phyloP scores from a whole-genome alignment of 192 early-diverging fungal species.

The Funneliformis geosporum region DNA sequence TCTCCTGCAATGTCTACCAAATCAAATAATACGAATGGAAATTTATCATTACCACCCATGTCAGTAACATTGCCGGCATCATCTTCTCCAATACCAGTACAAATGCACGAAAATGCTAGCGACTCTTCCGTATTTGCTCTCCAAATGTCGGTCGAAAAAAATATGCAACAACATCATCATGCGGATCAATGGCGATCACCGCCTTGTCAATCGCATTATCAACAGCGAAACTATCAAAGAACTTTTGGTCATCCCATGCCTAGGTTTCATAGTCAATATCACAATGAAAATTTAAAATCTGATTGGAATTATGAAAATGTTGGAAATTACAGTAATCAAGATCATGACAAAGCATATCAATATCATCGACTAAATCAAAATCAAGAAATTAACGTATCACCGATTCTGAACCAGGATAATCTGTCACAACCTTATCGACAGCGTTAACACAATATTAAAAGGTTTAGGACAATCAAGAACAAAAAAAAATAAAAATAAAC shows the following conservation, averaged over 20 bases:
- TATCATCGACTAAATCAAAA: too few relatives aligned
- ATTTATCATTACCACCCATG: neutral
- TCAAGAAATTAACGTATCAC: too few relatives aligned
- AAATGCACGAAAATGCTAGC: neutral
- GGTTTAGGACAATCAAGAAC: too few relatives aligned
- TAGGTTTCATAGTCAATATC: neutral
- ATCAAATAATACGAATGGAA: neutral
- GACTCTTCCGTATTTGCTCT: neutral
- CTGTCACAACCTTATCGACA: too few relatives aligned
- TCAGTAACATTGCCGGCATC: neutral
- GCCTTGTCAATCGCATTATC: neutral
- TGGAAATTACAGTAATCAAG: neutral
- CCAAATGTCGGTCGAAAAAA: neutral
- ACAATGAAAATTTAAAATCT: slow-evolving; percentile 5
- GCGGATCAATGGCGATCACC: neutral
- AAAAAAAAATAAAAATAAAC: too few relatives aligned
- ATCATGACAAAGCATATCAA: neutral
- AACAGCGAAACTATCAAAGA: neutral
- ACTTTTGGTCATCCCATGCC: neutral
- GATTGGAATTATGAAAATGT: neutral
- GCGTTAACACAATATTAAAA: too few relatives aligned
- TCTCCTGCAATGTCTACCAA: neutral
- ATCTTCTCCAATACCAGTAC: neutral
- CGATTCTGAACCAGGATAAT: too few relatives aligned
- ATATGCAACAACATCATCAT: neutral